phyloP scores from a whole-genome alignment of 2,329 filamentous ascomycete genomes.

The Botrytis cinerea region DNA sequence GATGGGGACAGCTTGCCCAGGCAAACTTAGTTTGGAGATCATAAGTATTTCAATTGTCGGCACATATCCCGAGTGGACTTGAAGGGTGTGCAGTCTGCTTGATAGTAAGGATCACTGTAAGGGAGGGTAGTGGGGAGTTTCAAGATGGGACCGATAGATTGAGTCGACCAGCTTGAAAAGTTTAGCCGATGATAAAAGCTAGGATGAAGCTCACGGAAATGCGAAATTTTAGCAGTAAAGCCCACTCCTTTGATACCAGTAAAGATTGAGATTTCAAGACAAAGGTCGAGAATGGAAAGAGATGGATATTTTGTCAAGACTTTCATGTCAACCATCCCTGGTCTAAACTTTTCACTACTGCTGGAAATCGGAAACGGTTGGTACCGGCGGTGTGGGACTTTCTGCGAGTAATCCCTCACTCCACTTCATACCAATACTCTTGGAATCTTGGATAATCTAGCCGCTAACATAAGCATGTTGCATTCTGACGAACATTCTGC shows the following conservation, averaged over 20 bases:
- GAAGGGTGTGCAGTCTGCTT: neutral
- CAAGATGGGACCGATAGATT: conserved; percentile 1
- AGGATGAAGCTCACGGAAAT: neutral
- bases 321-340: neutral
- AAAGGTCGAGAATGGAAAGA: neutral
- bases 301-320: neutral
- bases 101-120: neutral
- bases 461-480: neutral
- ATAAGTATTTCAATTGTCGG: neutral
- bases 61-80: neutral
- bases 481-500: neutral
- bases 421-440: neutral
- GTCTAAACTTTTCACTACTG: neutral
- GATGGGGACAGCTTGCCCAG: neutral
- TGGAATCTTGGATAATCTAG: neutral
- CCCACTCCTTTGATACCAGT: neutral
- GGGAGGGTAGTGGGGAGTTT: neutral
- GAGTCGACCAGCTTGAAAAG: neutral
- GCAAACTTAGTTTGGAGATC: neutral
- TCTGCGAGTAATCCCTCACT: neutral
- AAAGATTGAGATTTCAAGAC: neutral
- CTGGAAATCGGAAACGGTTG: neutral
- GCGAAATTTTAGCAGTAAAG: neutral
- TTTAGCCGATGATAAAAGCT: neutral
- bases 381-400: neutral